phyloP scores from a whole-genome alignment of 768 basidiomycete species.

The Rhodosporidiobolus sp. region DNA sequence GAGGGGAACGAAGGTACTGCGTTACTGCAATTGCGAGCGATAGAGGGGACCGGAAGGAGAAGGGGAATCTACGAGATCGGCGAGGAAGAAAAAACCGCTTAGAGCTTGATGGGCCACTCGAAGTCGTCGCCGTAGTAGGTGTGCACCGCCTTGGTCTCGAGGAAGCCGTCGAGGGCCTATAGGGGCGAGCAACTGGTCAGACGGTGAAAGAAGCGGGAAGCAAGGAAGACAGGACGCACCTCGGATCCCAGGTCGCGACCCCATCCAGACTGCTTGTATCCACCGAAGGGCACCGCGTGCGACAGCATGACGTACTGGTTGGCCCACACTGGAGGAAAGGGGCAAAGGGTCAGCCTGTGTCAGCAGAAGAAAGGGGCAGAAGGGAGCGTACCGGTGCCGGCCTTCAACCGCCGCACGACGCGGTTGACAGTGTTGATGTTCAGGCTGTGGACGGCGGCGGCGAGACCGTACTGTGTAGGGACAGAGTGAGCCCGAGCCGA shows the following conservation, averaged over 20 bases:
- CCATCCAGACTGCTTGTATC: constrained; percentile 84
- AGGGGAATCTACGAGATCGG: too few species aligned
- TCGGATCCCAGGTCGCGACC: constrained; percentile 76
- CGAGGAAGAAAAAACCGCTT: background rate
- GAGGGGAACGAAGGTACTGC: too few species aligned
- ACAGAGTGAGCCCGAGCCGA: too few species aligned
- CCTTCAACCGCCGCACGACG: constrained; percentile 75
- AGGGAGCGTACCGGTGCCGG: constrained; percentile 64
- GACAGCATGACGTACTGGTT: constrained; percentile 72
- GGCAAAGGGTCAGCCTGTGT: background rate
- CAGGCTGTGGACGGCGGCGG: constrained; percentile 83
- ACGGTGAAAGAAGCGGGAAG: background rate
- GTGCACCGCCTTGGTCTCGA: constrained; percentile 58
- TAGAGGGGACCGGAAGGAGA: too few species aligned
- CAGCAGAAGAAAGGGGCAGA: background rate
- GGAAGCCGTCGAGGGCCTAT: constrained; percentile 12
- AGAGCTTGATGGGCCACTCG: constrained; percentile 31
- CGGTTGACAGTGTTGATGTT: constrained; percentile 44
- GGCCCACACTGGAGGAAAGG: constrained; percentile 62
- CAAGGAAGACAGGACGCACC: background rate
- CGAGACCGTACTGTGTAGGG: constrained; percentile 87
- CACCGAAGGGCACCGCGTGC: constrained; percentile 75
- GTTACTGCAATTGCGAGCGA: too few species aligned
- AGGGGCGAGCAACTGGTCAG: background rate
- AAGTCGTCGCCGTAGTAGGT: constrained; percentile 60